A percentile compares a stretch with the other conserved stretches of the same genome.
phyloP scores from a whole-genome alignment of 2,329 filamentous ascomycete species.

The Ophiostoma tasmaniense region DNA sequence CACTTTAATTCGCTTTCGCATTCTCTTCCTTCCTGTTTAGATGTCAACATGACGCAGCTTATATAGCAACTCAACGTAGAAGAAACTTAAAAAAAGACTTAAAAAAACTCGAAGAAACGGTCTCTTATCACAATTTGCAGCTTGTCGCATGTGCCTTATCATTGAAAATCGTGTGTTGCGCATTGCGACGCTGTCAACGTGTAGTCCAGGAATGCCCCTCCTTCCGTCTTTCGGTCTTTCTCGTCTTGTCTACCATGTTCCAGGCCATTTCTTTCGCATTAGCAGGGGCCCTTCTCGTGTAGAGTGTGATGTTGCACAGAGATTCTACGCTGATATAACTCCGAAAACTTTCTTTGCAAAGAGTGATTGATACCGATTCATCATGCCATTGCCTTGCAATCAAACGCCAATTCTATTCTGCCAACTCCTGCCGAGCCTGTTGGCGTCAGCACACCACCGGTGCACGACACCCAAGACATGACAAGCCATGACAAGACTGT shows the following conservation, averaged over 20 bases:
- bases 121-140: not conserved
- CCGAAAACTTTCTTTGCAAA: too few relatives aligned
- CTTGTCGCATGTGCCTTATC: not conserved
- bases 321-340: not conserved
- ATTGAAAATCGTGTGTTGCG: not conserved
- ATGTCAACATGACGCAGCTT: not conserved
- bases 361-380: too few relatives aligned
- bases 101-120: not conserved
- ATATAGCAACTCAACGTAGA: not conserved
- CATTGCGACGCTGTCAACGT: not conserved
- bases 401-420: not conserved
- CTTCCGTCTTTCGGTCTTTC: not conserved
- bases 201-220: not conserved
- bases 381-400: not conserved
- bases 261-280: not conserved
- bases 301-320: not conserved
- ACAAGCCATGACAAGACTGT: not conserved
- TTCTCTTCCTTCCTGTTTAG: not conserved
- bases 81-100: not conserved
- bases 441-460: not conserved
- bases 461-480: not conserved
- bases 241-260: not conserved
- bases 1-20: not conserved
- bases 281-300: not conserved
- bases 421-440: constrained; percentile 7